A percentile compares a stretch with the other conserved stretches of the same genome.
Conservation (phyloP, 208 protist genomes). For the Trichomonas tenax region DNA sequence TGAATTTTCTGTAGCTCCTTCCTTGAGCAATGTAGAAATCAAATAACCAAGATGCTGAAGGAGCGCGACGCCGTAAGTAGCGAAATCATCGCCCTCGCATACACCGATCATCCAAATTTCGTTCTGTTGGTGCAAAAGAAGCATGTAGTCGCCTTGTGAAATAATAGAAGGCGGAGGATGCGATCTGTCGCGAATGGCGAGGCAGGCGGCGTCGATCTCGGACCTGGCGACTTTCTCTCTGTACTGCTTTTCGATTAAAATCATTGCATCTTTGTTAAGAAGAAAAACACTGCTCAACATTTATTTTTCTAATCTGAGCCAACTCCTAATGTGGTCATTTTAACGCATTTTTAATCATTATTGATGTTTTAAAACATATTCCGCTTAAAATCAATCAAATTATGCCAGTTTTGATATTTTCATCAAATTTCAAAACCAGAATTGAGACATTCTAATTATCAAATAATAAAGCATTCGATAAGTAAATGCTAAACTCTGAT, state of each 20-base stretch:
- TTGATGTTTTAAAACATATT: too few relatives aligned
- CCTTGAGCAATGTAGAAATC: not conserved
- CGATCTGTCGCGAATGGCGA: not conserved
- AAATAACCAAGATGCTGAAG: not conserved
- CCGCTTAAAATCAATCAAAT: too few relatives aligned
- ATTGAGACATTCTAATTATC: too few relatives aligned
- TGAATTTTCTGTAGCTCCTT: not conserved
- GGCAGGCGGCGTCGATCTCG: not conserved
- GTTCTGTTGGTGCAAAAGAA: not conserved
- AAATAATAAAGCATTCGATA: too few relatives aligned
- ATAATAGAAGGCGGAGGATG: not conserved
- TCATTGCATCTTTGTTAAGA: conserved; percentile 8
- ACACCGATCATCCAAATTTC: conserved; percentile 2
- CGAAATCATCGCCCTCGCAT: not conserved
- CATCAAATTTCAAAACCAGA: too few relatives aligned
- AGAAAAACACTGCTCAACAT: not conserved
- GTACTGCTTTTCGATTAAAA: conserved; percentile 13
- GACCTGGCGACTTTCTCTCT: not conserved
- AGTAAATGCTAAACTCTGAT: too few relatives aligned
- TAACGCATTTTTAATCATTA: too few relatives aligned
- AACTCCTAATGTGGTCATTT: too few relatives aligned
- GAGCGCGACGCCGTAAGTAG: not conserved
- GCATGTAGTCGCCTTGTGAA: not conserved
- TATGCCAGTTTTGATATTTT: too few relatives aligned
- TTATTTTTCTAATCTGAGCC: not conserved